A percentile compares a stretch with the other conserved stretches of the same genome.
Evolutionary conservation across 2,329 filamentous ascomycete genomes (phyloP).

Genomic region (Phoma sp.): DNA sequence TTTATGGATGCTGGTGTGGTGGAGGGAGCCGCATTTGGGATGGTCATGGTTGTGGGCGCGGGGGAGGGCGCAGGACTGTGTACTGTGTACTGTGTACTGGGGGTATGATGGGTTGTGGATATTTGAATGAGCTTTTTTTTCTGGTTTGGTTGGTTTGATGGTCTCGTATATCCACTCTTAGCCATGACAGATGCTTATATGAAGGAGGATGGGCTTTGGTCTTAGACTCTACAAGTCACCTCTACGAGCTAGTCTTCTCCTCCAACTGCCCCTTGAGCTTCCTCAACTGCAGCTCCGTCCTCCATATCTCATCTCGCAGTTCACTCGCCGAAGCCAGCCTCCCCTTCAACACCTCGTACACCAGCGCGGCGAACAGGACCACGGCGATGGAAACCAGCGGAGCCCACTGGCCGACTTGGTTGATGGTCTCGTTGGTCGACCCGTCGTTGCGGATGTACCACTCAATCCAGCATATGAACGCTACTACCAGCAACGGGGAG

Average conservation of each 20-base stretch:
- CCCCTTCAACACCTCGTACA: slow-evolving; percentile 5
- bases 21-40: too few relatives aligned
- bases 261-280: neutral
- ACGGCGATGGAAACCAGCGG: slow-evolving; percentile 10
- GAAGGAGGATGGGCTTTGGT: too few relatives aligned
- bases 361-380: slow-evolving; percentile 5
- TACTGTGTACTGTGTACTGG: too few relatives aligned
- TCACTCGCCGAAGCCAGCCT: neutral
- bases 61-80: too few relatives aligned
- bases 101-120: too few relatives aligned
- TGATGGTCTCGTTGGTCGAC: slow-evolving; percentile 12
- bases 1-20: too few relatives aligned
- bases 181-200: too few relatives aligned
- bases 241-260: neutral
- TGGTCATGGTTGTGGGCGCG: too few relatives aligned
- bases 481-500: slow-evolving; percentile 11
- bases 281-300: neutral
- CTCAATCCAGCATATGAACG: slow-evolving; percentile 21
- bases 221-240: too few relatives aligned
- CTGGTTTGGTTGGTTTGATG: too few relatives aligned
- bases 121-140: too few relatives aligned
- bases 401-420: slow-evolving; percentile 18
- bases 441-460: slow-evolving; percentile 24
- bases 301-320: neutral
- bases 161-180: too few relatives aligned